phyloP scores from a whole-genome alignment of 306 rosid species.

The Cucumis sativus region Cucumber_9930_V3 NC_026655.2:1596001-1596500 shows the following conservation, averaged over 20 bases:
- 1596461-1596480: neutral
- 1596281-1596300: neutral
- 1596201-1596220: conserved; percentile 98
- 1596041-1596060: conserved; percentile 90
- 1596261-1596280: neutral
- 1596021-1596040: conserved; percentile 86
- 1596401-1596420: neutral
- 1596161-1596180: conserved; percentile 17
- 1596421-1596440: neutral
- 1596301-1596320: neutral
- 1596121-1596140: neutral
- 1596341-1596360: neutral
- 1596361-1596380: neutral
- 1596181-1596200: conserved; percentile 68
- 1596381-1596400: neutral
- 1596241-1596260: conserved; percentile 73
- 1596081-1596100: conserved; percentile 3
- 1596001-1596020: conserved; percentile 98
- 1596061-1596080: conserved; percentile 36
- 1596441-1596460: neutral
- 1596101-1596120: neutral
- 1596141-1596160: neutral
- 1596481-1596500: neutral
- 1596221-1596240: conserved; percentile 78
- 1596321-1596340: neutral